A percentile compares a stretch with the other conserved stretches of the same genome.
phyloP scores from a whole-genome alignment of 2,329 filamentous ascomycete genomes.

The Verticillium tricorpus region DNA sequence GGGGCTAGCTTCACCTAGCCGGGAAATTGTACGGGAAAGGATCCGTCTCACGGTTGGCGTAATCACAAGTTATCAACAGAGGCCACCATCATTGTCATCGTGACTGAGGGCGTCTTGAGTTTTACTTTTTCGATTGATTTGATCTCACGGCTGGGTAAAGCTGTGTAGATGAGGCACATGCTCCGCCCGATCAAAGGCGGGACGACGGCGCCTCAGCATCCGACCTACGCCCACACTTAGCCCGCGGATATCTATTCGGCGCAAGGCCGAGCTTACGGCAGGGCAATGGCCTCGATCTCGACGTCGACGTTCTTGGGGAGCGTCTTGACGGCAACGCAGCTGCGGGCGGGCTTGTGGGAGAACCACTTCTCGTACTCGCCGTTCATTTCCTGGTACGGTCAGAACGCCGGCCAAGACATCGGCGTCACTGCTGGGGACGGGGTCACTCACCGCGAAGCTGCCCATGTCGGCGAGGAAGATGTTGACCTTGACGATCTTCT shows the following conservation, averaged over 20 bases:
- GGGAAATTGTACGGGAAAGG: no score
- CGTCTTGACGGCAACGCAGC: constrained; percentile 85
- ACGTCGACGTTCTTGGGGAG: constrained; percentile 82
- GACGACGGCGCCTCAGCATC: not conserved
- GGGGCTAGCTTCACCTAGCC: no score
- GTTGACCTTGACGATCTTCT: constrained; percentile 83
- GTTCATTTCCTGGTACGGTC: constrained; percentile 64
- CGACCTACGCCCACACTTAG: not conserved
- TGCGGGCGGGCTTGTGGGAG: constrained; percentile 77
- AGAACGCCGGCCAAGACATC: no score
- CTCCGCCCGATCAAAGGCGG: not conserved
- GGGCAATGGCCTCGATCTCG: constrained; percentile 85
- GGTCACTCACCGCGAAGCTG: constrained; percentile 61
- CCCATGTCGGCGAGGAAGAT: constrained; percentile 92
- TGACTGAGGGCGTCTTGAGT: not conserved
- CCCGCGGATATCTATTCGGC: not conserved
- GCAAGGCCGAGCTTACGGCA: constrained; percentile 41
- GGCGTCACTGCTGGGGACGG: not conserved
- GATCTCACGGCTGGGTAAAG: not conserved
- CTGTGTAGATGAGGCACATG: not conserved
- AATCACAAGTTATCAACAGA: not conserved
- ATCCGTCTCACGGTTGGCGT: no score
- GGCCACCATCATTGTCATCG: not conserved
- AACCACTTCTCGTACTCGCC: constrained; percentile 80
- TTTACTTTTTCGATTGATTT: not conserved